Evolutionary conservation across 2,329 filamentous ascomycete genomes (phyloP).

Genomic region (Talaromyces pinophilus): DNA sequence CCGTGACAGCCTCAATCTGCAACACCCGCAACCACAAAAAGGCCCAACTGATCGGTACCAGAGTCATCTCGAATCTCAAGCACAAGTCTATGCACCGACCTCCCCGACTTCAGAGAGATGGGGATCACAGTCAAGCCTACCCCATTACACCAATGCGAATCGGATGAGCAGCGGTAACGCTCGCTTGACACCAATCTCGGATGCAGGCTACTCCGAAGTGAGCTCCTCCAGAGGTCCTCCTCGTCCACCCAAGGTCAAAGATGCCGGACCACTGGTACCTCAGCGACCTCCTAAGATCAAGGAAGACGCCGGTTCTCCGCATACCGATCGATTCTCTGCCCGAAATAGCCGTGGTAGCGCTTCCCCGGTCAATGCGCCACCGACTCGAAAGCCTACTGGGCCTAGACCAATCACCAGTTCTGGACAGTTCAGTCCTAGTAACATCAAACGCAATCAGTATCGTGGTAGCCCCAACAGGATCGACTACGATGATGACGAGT

Average conservation of each 20-base stretch:
- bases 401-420: slow-evolving; percentile 40
- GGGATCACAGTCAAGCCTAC: slow-evolving; percentile 47
- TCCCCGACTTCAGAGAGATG: slow-evolving; percentile 50
- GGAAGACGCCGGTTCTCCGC: slow-evolving; percentile 39
- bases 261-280: slow-evolving; percentile 62
- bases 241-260: slow-evolving; percentile 56
- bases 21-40: slow-evolving; percentile 65
- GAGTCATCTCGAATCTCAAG: slow-evolving; percentile 61
- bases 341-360: slow-evolving; percentile 34
- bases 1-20: slow-evolving; percentile 63
- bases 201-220: slow-evolving; percentile 48
- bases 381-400: slow-evolving; percentile 43
- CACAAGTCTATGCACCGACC: slow-evolving; percentile 53
- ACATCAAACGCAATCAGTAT: slow-evolving; percentile 34
- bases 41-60: slow-evolving; percentile 64
- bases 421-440: slow-evolving; percentile 30
- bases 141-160: slow-evolving; percentile 33
- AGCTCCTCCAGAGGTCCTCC: slow-evolving; percentile 47
- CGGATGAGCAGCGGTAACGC: slow-evolving; percentile 41
- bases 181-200: slow-evolving; percentile 50
- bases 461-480: slow-evolving; percentile 36
- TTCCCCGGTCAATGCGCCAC: slow-evolving; percentile 30
- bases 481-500: slow-evolving; percentile 25
- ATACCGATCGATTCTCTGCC: slow-evolving; percentile 46
- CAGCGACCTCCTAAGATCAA: slow-evolving; percentile 47